phyloP scores from a whole-genome alignment of 139 green algal species.

The Closterium sp. region DNA sequence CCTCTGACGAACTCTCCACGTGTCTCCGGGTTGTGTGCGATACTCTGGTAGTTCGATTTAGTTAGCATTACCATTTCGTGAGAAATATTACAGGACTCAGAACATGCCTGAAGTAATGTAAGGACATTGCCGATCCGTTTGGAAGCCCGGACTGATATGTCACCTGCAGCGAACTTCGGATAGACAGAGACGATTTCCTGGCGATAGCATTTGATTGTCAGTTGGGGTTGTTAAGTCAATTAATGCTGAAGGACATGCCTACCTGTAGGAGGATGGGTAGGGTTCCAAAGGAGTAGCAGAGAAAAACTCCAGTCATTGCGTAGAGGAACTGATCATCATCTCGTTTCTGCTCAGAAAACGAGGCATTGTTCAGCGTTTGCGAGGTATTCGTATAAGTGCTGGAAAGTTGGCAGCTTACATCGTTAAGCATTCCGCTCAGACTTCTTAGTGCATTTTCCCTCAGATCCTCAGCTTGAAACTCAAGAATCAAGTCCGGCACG shows the following conservation, averaged over 20 bases:
- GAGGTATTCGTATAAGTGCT: background rate
- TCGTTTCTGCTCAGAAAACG: background rate
- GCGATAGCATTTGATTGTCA: background rate
- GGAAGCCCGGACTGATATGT: background rate
- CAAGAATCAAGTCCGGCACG: background rate
- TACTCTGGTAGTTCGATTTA: background rate
- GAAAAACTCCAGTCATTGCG: background rate
- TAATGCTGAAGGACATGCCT: background rate
- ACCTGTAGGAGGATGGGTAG: background rate
- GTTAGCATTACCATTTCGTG: background rate
- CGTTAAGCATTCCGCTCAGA: background rate
- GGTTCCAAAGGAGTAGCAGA: background rate
- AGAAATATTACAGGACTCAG: background rate
- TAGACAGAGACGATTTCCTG: background rate
- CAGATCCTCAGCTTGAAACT: background rate
- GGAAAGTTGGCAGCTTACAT: background rate
- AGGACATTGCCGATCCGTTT: background rate
- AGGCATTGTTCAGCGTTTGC: background rate
- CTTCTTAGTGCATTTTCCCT: background rate
- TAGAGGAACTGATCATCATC: background rate
- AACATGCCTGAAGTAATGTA: background rate
- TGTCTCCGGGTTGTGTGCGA: background rate
- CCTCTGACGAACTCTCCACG: background rate
- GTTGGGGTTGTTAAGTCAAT: background rate
- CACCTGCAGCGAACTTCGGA: background rate